Evolutionary conservation across 208 protist species (phyloP).

Genomic region (Zelonia costaricensis): DNA sequence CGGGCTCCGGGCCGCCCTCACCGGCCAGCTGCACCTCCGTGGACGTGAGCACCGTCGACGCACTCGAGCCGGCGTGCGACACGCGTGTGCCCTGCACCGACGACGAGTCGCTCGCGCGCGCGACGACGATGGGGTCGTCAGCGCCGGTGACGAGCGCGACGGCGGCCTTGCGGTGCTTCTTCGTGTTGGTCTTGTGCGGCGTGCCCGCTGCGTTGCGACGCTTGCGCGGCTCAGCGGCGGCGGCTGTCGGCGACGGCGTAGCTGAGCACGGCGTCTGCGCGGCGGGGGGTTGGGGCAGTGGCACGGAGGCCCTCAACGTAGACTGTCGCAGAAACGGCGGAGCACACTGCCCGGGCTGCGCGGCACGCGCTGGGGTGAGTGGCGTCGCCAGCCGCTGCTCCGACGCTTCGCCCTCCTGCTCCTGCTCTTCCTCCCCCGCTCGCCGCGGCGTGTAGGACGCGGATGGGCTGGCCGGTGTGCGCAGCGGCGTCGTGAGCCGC

Average conservation of each 20-base stretch:
- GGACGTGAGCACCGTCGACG: not conserved
- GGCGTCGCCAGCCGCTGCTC: too few species aligned
- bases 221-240: constrained; percentile 8
- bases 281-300: too few species aligned
- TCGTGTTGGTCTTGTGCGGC: constrained; percentile 2
- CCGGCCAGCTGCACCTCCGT: constrained; percentile 9
- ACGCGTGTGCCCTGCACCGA: not conserved
- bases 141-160: constrained; percentile 5
- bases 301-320: too few species aligned
- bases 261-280: not conserved
- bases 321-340: too few species aligned
- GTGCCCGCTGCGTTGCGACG: not conserved
- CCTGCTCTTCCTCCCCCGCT: too few species aligned
- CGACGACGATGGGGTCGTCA: constrained; percentile 2
- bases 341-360: too few species aligned
- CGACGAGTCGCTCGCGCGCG: not conserved
- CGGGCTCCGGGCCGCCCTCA: not conserved
- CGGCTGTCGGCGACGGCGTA: not conserved
- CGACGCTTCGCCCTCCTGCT: too few species aligned
- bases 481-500: too few species aligned
- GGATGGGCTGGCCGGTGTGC: too few species aligned
- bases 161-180: constrained; percentile 13
- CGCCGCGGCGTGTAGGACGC: too few species aligned
- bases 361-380: too few species aligned
- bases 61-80: not conserved